Evolutionary conservation across 1,284 basidiomycete genomes (phyloP), one percentile per base, ranked within the genome.

Genomic region (Ustilago loliicola): DNA sequence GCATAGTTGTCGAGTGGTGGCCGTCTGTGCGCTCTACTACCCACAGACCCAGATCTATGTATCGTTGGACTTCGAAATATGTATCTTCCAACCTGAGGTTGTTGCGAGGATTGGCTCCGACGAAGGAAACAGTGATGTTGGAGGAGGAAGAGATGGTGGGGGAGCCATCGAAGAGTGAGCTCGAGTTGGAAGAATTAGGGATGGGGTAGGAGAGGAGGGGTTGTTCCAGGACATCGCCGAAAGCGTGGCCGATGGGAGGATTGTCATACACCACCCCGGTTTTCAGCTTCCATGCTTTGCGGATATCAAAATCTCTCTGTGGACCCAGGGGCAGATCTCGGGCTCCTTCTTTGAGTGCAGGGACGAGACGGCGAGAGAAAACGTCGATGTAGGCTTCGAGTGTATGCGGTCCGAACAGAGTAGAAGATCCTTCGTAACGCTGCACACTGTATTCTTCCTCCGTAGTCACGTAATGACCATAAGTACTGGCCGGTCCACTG

Each of bases 351-450:
- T 91, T 90, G n/a, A 83, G 63, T 3, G 78, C 81, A 6, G 81
- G 81, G 8, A 81, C 72, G 6, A 83, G 78, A 6, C 75, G 63
- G 8, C 72, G 70, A 10, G 79, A 71, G 85, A 93, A 94, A 80
- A 91, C 92, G 86, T 93, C 89, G 74, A 93, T 92, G 83, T 93
- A 94, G 2, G 93, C 91, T 60, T 93, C 92, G 15, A 94, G 88
- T 3, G 93, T 93, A 92, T 93, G 90, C 67, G 89, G 91, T 32
- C 93, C 93, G 83, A 91, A 94, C 47, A 94, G 89, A 10, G 93
- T 94, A 47, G 92, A 93, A 0, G 92, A 92, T 38, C 93, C 93
- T 86, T 94, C 93, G 79, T 94, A 94, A 56, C 93, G 89, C 86
- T 94, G 93, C 3, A 92, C 88, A 17, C 88, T 86, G 85, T 93